Percentiles rank a stretch among this genome's conserved stretches.
phyloP scores from a whole-genome alignment of 2,329 filamentous ascomycete genomes.

The Colletotrichum spinosum region DNA sequence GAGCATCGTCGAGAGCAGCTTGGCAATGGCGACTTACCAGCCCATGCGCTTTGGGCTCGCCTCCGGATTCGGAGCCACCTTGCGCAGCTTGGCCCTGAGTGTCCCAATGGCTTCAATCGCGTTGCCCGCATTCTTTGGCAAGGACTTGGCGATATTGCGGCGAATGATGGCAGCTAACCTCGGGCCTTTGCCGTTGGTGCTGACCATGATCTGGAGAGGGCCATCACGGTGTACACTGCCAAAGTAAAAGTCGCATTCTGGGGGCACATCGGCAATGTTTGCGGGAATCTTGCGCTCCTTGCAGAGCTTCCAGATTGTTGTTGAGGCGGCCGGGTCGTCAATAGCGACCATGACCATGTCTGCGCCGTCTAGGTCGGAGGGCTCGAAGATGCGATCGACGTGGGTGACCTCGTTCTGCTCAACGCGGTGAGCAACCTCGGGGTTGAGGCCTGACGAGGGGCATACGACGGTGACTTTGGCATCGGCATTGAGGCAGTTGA shows the following conservation, averaged over 20 bases:
- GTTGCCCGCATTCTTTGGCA: conserved; percentile 84
- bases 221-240: conserved; percentile 95
- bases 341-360: conserved; percentile 95
- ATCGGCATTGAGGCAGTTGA: conserved; percentile 95
- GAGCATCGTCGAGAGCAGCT: neutral
- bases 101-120: conserved; percentile 88
- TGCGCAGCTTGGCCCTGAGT: conserved; percentile 82
- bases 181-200: conserved; percentile 96
- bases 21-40: conserved; percentile 66
- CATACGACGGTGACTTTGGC: conserved; percentile 89
- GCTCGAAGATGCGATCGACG: conserved; percentile 85
- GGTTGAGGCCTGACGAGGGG: conserved; percentile 82
- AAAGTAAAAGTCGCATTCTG: conserved; percentile 99
- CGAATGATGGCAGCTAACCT: conserved; percentile 89
- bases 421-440: conserved; percentile 88
- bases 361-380: conserved; percentile 82
- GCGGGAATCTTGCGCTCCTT: conserved; percentile 85
- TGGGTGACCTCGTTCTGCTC: conserved; percentile 80
- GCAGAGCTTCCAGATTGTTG: conserved; percentile 92
- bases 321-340: conserved; percentile 92
- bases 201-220: conserved; percentile 97
- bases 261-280: conserved; percentile 96
- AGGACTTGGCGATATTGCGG: conserved; percentile 78
- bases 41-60: conserved; percentile 91
- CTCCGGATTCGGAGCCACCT: conserved; percentile 76